phyloP scores from a whole-genome alignment of 2,329 filamentous ascomycete species.

The Calonectria hongkongensis region DNA sequence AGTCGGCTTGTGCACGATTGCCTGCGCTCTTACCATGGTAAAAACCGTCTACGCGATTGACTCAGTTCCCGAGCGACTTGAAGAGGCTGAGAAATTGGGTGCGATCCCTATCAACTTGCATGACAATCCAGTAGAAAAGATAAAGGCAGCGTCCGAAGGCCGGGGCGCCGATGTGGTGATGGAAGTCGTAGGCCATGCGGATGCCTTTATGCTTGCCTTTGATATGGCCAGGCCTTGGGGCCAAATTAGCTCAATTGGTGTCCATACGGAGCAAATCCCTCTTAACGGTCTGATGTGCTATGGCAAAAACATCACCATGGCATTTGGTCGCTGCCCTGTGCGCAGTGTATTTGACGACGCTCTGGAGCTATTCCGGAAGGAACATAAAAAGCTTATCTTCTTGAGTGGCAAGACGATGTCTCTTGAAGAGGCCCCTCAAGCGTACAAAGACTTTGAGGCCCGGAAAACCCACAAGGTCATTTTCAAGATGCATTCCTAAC shows the following conservation, averaged over 20 bases:
- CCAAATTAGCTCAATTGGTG: conserved; percentile 31
- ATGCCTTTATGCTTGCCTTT: conserved; percentile 33
- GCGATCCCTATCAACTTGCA: conserved; percentile 28
- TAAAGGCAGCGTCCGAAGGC: conserved; percentile 29
- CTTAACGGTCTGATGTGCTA: conserved; percentile 22
- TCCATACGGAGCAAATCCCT: conserved; percentile 30
- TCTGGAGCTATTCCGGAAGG: conserved; percentile 26
- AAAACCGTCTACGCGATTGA: conserved; percentile 37
- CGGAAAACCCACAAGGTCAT: conserved; percentile 36
- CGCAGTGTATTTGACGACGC: conserved; percentile 38
- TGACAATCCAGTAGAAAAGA: conserved; percentile 25
- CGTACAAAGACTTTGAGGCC: conserved; percentile 35
- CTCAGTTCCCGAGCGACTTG: conserved; percentile 32
- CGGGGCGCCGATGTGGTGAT: conserved; percentile 38
- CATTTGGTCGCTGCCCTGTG: conserved; percentile 36
- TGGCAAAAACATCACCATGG: conserved; percentile 37
- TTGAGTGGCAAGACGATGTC: conserved; percentile 35
- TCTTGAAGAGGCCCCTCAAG: conserved; percentile 33
- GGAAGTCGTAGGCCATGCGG: conserved; percentile 35
- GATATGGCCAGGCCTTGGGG: conserved; percentile 33
- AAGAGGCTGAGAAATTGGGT: conserved; percentile 18
- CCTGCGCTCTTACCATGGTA: conserved; percentile 18
- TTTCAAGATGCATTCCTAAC: conserved; percentile 19
- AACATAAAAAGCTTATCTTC: conserved; percentile 32
- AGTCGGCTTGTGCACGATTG: conserved; percentile 39